Base-by-base conservation (phyloP, 805 yeast species). In the Pichia manshurica region DNA sequence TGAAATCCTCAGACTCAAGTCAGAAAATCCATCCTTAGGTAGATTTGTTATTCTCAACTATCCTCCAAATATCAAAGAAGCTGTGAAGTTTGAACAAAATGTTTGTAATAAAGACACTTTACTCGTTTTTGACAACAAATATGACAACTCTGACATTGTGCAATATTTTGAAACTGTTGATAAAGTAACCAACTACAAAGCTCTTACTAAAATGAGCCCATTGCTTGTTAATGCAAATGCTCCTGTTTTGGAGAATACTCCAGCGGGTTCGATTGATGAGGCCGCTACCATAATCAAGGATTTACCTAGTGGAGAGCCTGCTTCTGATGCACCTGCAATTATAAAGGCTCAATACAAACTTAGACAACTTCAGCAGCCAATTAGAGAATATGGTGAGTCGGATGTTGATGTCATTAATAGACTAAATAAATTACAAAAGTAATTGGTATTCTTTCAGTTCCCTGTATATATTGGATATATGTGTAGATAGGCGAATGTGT, bases 1-100 rank as follows among this genome's bases (percentile, higher is more conserved):
- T 39, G 60, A 57, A 45, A 37, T 60, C 1, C 55, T 69, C 12
- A 57, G 56, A 23, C 56, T 55, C 20, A 56, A 51, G 22, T 25
- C 52, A 2, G 46, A 51, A 19, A 38, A 53, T 25, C 70, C 71
- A 20, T 56, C 68, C 20, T 68, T 73, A 29, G 75, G 79, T 28
- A 67, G 69, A 35, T 76, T 80, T 33, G 54, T 81, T 0, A 61
- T 84, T 42, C 58, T 75, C 23, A 77, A 81, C 56, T 84, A 77
- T 58, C 90, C 91, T 3, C 72, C 70, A 42, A 69, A 71, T 21
- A 73, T 85, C 35, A 76, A 76, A 42, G 90, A 84, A 51, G 84
- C 87, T 3, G 76, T 81, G 45, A 79, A 77, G 56, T 85, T 85
- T 53, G 93, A 85, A 60, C 84, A 80, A 55, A 87, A 83, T 49